Percentiles rank a stretch among this genome's conserved stretches.
Conservation (phyloP, 2,329 filamentous ascomycete genomes). For the Colletotrichum salicis region DNA sequence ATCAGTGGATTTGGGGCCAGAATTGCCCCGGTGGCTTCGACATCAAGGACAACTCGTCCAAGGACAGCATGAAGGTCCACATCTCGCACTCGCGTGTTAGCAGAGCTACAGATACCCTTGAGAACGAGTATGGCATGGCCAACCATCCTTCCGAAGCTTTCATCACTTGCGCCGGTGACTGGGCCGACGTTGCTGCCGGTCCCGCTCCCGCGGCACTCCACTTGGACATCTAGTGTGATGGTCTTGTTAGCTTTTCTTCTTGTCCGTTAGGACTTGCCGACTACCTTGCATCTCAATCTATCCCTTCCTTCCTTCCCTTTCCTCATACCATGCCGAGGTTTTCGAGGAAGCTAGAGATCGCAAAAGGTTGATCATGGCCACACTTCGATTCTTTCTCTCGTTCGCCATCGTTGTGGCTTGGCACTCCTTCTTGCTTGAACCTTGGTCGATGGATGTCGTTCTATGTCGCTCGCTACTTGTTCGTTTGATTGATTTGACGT, state of each 20-base stretch:
- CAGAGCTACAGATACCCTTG: conserved; percentile 2
- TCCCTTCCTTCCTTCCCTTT: neutral
- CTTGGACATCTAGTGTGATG: neutral
- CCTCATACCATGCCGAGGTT: neutral
- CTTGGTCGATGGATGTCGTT: neutral
- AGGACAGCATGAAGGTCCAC: conserved; percentile 27
- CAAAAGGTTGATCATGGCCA: neutral
- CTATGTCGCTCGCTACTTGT: neutral
- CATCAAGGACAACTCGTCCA: conserved; percentile 25
- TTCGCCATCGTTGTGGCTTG: neutral
- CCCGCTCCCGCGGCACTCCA: neutral
- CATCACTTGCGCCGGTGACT: conserved; percentile 21
- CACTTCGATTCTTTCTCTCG: neutral
- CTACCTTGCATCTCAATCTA: neutral
- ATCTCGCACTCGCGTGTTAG: conserved; percentile 11
- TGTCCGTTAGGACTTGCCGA: neutral
- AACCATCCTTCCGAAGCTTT: conserved; percentile 27
- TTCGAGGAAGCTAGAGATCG: neutral
- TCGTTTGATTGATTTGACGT: neutral
- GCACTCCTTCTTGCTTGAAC: neutral
- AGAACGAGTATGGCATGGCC: conserved; percentile 20
- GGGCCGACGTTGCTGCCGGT: conserved; percentile 19
- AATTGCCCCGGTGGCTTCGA: conserved; percentile 22
- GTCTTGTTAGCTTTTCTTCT: no score
- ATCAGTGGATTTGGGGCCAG: conserved; percentile 25